Base-by-base conservation (phyloP, 805 yeast genomes). In the Metschnikowia lachancei region DNA sequence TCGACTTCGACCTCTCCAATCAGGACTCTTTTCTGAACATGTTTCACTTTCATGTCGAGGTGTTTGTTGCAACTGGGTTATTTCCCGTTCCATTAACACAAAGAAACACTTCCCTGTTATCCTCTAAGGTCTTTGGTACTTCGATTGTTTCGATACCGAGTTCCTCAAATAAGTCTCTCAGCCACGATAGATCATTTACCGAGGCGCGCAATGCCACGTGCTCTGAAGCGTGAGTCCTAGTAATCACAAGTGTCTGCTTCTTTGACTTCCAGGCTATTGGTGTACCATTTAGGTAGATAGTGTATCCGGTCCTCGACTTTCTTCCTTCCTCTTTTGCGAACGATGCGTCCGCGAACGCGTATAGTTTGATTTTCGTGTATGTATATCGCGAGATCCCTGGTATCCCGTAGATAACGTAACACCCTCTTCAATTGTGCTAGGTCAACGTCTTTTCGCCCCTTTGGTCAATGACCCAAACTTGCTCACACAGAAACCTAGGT, bases 11-110 rank as follows among this genome's bases (percentile, higher is more conserved):
- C 6, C 3, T 37, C 41, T 7, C 26, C 26, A 5, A 9, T 37
- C 33, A 24, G 36, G 7, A 30, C 38, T 12, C 30, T 14, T 7
- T 40, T 38, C 24, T 33, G 38, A 3, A 40, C 46, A 16, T 43
- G 38, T 16, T 36, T 43, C 29, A 32, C 41, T 26, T 31, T 29
- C 12, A 37, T 31, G 20, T 26, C 38, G 20, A 37, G 39, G 35
- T 24, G 32, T 26, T 32, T 43, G 26, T 14, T 43, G 29, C 11
- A 16, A 28, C 46, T 32, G 46, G 42, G 11, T 26, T 37, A 18
- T 24, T 43, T 8, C 39, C 47, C n/a, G 47, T 38, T 4, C 42
- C 47, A 14, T 33, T 46, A 22, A 46, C 43, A 13, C 29, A 37
- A 11, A 30, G 17, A 3, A 46, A 39, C 14, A 46, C 43, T 13